Conservation (phyloP, 2,329 filamentous ascomycete genomes). For the Tolypocladium tropicale region DNA sequence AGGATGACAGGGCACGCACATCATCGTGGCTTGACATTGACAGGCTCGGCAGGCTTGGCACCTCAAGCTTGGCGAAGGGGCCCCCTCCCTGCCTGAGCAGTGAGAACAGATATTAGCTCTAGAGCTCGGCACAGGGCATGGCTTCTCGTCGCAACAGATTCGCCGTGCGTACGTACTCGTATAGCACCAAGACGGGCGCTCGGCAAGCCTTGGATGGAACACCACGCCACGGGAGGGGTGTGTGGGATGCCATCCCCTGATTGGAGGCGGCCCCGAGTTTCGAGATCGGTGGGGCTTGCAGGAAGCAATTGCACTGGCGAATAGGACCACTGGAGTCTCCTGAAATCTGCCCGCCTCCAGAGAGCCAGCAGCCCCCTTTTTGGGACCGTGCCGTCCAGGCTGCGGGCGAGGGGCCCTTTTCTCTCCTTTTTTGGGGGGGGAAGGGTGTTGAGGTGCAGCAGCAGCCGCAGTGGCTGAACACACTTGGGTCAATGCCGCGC, state of each 20-base stretch:
- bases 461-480: neutral
- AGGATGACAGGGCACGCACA: too few relatives aligned
- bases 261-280: neutral
- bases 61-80: too few relatives aligned
- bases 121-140: neutral
- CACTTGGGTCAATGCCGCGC: neutral
- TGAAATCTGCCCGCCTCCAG: neutral
- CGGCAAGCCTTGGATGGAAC: neutral
- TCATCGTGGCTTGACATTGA: neutral
- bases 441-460: neutral
- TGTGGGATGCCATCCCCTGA: neutral
- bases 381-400: too few relatives aligned
- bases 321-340: neutral
- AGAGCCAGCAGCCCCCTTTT: too few relatives aligned
- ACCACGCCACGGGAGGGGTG: neutral
- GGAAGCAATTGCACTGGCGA: too few relatives aligned
- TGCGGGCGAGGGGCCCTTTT: too few relatives aligned
- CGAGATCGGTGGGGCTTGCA: neutral
- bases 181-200: neutral
- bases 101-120: too few relatives aligned
- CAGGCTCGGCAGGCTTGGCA: too few relatives aligned
- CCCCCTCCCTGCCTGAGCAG: too few relatives aligned
- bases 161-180: neutral
- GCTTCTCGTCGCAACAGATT: neutral
- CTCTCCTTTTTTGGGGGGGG: neutral